Base-by-base conservation (phyloP, 345 rosid genomes). In the Toxicodendron radicans region DNA sequence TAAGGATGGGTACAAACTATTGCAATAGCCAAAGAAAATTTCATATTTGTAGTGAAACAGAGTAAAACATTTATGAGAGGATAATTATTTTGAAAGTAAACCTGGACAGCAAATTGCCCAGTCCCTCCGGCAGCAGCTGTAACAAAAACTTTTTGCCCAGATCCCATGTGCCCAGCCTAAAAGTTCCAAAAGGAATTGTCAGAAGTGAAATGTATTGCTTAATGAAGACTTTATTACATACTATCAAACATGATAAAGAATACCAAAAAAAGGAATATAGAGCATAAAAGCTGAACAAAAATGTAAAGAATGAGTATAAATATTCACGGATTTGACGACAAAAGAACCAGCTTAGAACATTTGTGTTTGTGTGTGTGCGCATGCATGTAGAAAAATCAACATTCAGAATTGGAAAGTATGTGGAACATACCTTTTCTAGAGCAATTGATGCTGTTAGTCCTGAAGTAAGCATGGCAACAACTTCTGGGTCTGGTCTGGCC, bases 41-140 rank as follows among this genome's bases (percentile, higher is more conserved):
- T 30, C 23, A 27, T 59, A 59, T 48, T 60, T 62, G 32, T 24
- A 71, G 14, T 18, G 5, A 41, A 62, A 21, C 14, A 10, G 18
- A 58, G 20, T 38, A 79, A 66, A 18, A 18, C 33, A 75, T 68
- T 12, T 33, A 56, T 27, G 49, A 61, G 51, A 52, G 21, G 48
- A 68, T 38, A 51, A 72, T 61, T 41, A 21, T 58, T 27, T 41
- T 70, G 45, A 74, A 71, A 60, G 27, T 63, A 27, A 78, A 95
- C 99, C 99, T 95, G 99, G 58, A 95, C 99, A 54, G 95, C 97
- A 75, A 95, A 95, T 80, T 95, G 99, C 33, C 99, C 99, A 4
- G 99, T 95, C 51, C 99, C 99, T 80, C 99, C 97, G 7, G 97
- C 97, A 77, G 97, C 99, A 72, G 99, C 99, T 77, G 99, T 95